These are phyloP conservation scores for Jatropha curcas DNA, from an alignment of 345 rosid genomes.

Conservation along the genomic window DNA sequence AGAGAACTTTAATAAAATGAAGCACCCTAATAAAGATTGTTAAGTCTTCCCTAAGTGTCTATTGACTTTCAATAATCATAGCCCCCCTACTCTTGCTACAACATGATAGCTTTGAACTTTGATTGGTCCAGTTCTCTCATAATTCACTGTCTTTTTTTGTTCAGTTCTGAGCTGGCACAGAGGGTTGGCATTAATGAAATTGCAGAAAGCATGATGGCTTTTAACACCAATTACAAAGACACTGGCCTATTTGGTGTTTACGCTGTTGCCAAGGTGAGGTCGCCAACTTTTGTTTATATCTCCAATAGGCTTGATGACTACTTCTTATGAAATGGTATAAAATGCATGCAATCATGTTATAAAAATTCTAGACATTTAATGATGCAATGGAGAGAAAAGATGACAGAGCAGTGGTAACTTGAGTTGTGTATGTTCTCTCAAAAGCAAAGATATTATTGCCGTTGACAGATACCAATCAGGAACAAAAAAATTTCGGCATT, in stretches of 20 bases:
- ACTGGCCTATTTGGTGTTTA: slow-evolving; percentile 97
- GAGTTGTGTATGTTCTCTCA: too few species aligned
- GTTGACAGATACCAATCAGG: background rate
- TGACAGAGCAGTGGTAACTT: background rate
- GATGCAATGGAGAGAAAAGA: background rate
- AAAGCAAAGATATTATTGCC: too few species aligned
- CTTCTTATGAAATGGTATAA: background rate
- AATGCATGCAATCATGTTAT: background rate
- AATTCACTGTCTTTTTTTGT: background rate
- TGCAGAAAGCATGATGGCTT: slow-evolving; percentile 98
- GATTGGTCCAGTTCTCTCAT: background rate
- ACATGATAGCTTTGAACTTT: background rate
- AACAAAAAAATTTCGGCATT: background rate
- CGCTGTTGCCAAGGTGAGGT: slow-evolving; percentile 91
- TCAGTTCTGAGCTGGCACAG: slow-evolving; percentile 88
- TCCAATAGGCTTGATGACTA: background rate
- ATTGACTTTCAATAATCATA: background rate
- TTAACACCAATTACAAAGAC: slow-evolving; percentile 98
- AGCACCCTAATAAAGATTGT: background rate
- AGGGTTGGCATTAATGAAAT: slow-evolving; percentile 81
- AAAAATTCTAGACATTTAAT: background rate
- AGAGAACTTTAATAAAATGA: background rate
- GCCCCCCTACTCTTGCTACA: background rate
- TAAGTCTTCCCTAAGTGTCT: background rate
- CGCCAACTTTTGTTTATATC: background rate